phyloP scores from a whole-genome alignment of 148 eudicot species.

The Fagopyrum homotropicum region DNA sequence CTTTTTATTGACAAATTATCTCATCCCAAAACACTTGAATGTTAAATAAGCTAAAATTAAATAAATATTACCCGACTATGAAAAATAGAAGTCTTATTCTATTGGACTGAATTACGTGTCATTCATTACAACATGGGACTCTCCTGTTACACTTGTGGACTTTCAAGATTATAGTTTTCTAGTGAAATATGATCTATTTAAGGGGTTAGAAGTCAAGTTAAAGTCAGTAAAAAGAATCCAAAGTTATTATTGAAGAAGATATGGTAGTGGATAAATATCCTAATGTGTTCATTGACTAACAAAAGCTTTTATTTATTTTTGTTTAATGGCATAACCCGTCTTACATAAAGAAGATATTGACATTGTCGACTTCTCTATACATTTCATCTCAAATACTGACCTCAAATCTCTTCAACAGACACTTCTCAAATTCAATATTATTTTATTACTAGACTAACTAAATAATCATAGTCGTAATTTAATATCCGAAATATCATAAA shows the following conservation, averaged over 20 bases:
- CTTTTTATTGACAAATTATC: too few species aligned
- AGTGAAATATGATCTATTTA: not conserved
- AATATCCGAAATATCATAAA: not conserved
- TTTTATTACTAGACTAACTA: not conserved
- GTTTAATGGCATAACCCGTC: too few species aligned
- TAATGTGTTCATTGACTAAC: not conserved
- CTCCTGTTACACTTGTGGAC: not conserved
- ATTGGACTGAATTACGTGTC: not conserved
- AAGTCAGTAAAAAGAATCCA: not conserved
- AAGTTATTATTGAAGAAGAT: not conserved
- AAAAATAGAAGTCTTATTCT: too few species aligned
- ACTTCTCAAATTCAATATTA: too few species aligned
- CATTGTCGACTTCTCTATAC: too few species aligned
- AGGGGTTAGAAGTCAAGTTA: not conserved
- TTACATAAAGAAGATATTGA: too few species aligned
- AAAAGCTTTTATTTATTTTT: too few species aligned
- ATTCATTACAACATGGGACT: not conserved
- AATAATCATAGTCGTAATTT: not conserved
- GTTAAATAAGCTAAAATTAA: too few species aligned
- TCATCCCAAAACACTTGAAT: too few species aligned
- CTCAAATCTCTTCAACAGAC: too few species aligned
- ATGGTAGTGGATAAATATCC: not conserved
- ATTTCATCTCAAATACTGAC: too few species aligned
- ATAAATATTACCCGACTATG: too few species aligned
- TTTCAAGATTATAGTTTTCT: not conserved